phyloP scores from a whole-genome alignment of 73 alveolate genomes.

The Paraurostyla sp. region DNA sequence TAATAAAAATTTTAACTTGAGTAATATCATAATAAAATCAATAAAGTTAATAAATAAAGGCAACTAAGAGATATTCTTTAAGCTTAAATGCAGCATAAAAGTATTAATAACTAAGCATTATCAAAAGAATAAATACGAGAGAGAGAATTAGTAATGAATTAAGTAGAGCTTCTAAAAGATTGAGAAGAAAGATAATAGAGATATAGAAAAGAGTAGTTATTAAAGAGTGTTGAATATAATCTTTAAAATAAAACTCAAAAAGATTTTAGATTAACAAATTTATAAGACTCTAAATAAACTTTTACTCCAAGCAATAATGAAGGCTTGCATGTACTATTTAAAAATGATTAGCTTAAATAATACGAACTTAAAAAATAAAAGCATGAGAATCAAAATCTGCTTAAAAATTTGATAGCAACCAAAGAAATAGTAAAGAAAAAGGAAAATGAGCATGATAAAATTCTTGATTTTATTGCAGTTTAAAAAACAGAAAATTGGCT shows the following conservation, averaged over 20 bases:
- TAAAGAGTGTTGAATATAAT: constrained; percentile 18
- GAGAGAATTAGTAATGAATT: not conserved
- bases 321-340: constrained; percentile 16
- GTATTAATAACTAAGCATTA: not conserved
- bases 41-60: not conserved
- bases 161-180: not conserved
- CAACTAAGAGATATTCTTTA: not conserved
- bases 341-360: not conserved
- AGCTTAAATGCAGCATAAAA: not conserved
- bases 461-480: not conserved
- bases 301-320: not conserved
- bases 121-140: not conserved
- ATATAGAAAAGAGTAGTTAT: not conserved
- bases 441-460: not conserved
- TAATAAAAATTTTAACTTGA: not conserved
- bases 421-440: not conserved
- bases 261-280: not conserved
- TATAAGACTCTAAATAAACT: not conserved
- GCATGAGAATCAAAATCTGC: not conserved
- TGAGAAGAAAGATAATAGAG: not conserved
- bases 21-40: not conserved
- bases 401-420: not conserved
- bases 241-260: not conserved
- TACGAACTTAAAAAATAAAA: not conserved
- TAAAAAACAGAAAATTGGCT: constrained; percentile 6